phyloP scores from a whole-genome alignment of 2,329 filamentous ascomycete species.

The Exophiala sp. region DNA sequence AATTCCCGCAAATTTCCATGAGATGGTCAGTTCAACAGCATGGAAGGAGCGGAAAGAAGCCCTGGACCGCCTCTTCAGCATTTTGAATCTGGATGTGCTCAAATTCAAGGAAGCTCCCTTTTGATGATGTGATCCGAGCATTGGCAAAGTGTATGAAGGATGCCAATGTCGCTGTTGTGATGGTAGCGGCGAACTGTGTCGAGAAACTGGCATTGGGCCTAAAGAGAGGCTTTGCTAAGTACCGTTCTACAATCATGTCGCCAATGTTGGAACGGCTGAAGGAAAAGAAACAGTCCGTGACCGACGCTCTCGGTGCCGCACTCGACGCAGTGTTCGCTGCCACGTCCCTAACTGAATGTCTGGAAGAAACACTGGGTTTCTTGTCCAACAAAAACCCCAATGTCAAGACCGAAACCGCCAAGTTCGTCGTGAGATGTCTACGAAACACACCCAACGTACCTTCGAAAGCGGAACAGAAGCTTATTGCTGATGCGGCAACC shows the following conservation, averaged over 20 bases:
- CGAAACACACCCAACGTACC: constrained; percentile 79
- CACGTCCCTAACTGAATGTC: constrained; percentile 71
- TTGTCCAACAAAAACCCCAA: constrained; percentile 94
- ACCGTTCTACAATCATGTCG: constrained; percentile 71
- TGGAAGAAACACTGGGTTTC: constrained; percentile 84
- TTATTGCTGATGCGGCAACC: constrained; percentile 80
- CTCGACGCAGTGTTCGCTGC: constrained; percentile 64
- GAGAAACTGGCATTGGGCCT: constrained; percentile 83
- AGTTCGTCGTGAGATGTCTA: constrained; percentile 84
- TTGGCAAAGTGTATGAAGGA: constrained; percentile 98
- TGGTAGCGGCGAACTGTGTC: constrained; percentile 85
- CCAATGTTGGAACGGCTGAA: constrained; percentile 94
- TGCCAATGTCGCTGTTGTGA: constrained; percentile 91
- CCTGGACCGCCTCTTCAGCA: constrained; percentile 70
- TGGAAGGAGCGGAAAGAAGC: constrained; percentile 99
- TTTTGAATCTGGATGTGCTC: constrained; percentile 77
- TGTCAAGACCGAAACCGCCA: constrained; percentile 91
- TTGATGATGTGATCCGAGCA: constrained; percentile 72
- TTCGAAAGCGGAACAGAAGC: constrained; percentile 71
- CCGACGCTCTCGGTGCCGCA: constrained; percentile 80
- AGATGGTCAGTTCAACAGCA: constrained; percentile 81
- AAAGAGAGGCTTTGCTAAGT: constrained; percentile 69
- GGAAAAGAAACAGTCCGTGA: constrained; percentile 87
- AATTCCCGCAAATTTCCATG: constrained; percentile 72
- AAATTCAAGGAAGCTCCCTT: constrained; percentile 87